Evolutionary conservation across 2,329 filamentous ascomycete genomes (phyloP).

Genomic region (Pseudogymnoascus sp.): DNA sequence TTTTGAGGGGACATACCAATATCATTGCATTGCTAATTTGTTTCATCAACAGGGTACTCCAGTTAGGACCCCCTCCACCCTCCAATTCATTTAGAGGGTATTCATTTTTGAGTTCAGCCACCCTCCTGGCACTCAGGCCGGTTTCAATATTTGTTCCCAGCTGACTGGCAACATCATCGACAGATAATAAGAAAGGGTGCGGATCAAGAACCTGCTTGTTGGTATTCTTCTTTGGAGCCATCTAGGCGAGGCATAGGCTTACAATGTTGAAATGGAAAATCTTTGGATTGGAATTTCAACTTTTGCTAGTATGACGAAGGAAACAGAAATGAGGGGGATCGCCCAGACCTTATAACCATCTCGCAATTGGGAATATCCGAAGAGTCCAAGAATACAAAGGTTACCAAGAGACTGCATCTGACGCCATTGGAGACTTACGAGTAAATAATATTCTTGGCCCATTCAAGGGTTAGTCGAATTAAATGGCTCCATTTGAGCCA

Average conservation of each 20-base stretch:
- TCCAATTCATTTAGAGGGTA: conserved; percentile 66
- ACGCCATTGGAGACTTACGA: conserved; percentile 1
- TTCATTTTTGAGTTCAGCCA: conserved; percentile 48
- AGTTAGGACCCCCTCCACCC: conserved; percentile 57
- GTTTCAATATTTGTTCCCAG: conserved; percentile 59
- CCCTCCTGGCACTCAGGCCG: conserved; percentile 56
- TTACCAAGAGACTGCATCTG: conserved; percentile 4
- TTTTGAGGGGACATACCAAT: conserved; percentile 40
- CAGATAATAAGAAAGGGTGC: conserved; percentile 55
- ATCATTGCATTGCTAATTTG: conserved; percentile 76
- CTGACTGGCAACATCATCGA: conserved; percentile 54
- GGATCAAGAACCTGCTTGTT: conserved; percentile 21
- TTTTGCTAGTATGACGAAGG: background rate
- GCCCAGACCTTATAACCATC: background rate
- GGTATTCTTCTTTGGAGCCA: conserved; percentile 7
- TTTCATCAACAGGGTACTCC: conserved; percentile 66
- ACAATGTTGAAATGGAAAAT: conserved; percentile 1
- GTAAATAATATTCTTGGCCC: conserved; percentile 3
- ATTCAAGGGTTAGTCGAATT: background rate
- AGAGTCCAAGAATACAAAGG: background rate
- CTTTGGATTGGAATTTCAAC: background rate
- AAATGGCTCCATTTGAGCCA: background rate
- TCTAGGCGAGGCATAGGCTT: conserved; percentile 7
- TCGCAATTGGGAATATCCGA: background rate
- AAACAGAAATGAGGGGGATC: conserved; percentile 3